Evolutionary conservation across 2,329 filamentous ascomycete genomes (phyloP).

Genomic region (Alternaria burnsii): DNA sequence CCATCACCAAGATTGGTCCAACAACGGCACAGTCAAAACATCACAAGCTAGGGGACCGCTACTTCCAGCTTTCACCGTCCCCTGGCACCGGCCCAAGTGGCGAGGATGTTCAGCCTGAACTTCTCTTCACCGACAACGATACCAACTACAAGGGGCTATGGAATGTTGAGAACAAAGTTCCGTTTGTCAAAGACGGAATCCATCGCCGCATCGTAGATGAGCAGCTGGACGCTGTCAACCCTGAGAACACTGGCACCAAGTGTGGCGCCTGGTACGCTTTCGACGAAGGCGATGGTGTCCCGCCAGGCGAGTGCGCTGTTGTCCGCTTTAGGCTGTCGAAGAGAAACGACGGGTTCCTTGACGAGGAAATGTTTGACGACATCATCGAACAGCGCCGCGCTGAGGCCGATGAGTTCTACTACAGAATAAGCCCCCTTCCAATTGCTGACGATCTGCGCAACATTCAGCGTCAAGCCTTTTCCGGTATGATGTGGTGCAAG

Average conservation of each 20-base stretch:
- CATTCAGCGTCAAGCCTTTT: slow-evolving; percentile 92
- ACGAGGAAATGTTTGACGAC: slow-evolving; percentile 92
- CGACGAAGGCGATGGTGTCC: slow-evolving; percentile 86
- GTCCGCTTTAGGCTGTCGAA: slow-evolving; percentile 89
- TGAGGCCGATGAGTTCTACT: slow-evolving; percentile 98
- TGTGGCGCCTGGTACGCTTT: slow-evolving; percentile 91
- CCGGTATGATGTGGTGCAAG: slow-evolving; percentile 99
- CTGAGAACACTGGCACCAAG: slow-evolving; percentile 82
- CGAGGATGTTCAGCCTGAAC: slow-evolving; percentile 82
- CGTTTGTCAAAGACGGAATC: slow-evolving; percentile 95
- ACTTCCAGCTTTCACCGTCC: slow-evolving; percentile 85
- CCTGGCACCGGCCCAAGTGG: slow-evolving; percentile 81
- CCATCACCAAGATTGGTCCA: slow-evolving; percentile 71
- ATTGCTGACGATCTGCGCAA: slow-evolving; percentile 94
- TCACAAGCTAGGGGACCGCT: slow-evolving; percentile 80
- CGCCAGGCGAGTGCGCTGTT: slow-evolving; percentile 91
- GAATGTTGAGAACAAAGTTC: slow-evolving; percentile 74
- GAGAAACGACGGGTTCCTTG: slow-evolving; percentile 78
- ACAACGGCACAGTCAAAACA: slow-evolving; percentile 81
- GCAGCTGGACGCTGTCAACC: slow-evolving; percentile 83
- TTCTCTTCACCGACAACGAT: slow-evolving; percentile 96
- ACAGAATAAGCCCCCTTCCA: slow-evolving; percentile 87
- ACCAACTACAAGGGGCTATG: slow-evolving; percentile 85
- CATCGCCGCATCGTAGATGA: slow-evolving; percentile 85
- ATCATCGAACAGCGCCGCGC: slow-evolving; percentile 83